These are phyloP conservation scores for Coemansia sp. DNA, from an alignment of 192 early-diverging fungal species.

Conservation along the genomic window DNA sequence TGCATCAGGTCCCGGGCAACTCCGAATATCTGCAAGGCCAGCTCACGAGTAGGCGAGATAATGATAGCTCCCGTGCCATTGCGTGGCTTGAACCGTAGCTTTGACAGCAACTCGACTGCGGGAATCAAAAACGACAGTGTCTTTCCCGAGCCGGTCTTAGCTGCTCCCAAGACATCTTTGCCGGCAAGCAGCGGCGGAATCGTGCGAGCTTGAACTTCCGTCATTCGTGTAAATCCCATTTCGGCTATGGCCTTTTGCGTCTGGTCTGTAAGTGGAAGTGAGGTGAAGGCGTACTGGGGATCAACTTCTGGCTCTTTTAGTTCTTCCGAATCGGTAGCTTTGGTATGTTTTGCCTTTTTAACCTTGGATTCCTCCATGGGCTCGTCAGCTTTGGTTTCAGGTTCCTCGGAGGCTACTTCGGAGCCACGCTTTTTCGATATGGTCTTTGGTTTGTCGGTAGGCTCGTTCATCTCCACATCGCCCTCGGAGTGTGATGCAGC, in stretches of 20 bases:
- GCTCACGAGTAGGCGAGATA: slow-evolving; percentile 96
- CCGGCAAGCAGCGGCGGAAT: slow-evolving; percentile 96
- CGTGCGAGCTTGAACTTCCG: slow-evolving; percentile 92
- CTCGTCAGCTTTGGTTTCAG: slow-evolving; percentile 1
- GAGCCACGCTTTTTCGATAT: slow-evolving; percentile 10
- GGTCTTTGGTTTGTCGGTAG: slow-evolving; percentile 2
- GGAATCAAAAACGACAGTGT: slow-evolving; percentile 97
- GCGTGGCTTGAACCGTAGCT: slow-evolving; percentile 92
- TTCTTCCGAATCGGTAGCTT: slow-evolving; percentile 3
- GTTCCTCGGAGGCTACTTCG: background rate
- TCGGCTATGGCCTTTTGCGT: slow-evolving; percentile 82
- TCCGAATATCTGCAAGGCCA: slow-evolving; percentile 98
- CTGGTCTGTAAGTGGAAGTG: slow-evolving; percentile 75
- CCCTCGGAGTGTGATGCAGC: background rate
- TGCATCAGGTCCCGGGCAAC: slow-evolving; percentile 94
- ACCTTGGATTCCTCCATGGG: background rate
- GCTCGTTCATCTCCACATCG: slow-evolving; percentile 7
- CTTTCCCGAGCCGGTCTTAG: slow-evolving; percentile 97
- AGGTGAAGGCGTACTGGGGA: slow-evolving; percentile 58
- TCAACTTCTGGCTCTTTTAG: slow-evolving; percentile 3
- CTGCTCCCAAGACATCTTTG: slow-evolving; percentile 95
- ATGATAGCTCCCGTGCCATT: slow-evolving; percentile 95
- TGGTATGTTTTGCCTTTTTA: slow-evolving; percentile 2
- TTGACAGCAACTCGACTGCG: slow-evolving; percentile 84
- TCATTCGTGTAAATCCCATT: slow-evolving; percentile 93